Evolutionary conservation across 2,329 filamentous ascomycete genomes (phyloP), one percentile per base, ranked within the genome.

Genomic region (Grosmannia serpens): DNA sequence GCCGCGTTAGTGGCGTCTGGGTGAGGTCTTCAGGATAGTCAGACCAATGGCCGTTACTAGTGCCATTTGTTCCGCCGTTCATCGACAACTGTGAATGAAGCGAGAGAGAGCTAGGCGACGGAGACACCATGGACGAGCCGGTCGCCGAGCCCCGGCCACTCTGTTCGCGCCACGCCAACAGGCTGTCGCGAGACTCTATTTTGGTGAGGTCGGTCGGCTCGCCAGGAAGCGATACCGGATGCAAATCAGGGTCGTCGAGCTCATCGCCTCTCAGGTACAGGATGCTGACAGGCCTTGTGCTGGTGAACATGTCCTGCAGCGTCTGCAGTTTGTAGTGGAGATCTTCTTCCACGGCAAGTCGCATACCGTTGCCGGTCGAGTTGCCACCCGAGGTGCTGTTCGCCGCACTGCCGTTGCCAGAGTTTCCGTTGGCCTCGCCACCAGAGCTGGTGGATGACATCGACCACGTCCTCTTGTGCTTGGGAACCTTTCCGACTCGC

Each of bases 381-480:
- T 31, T 59, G 1, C 58, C 61, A 35, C 26, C 53, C 1, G 58
- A 29, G 3, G 52, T 49, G 53, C 46, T 51, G 11, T 52, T 49
- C 9, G 57, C 57, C 7, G 55, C 47, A 22, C 57, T 58, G 26
- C 33, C 41, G 41, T 29, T 56, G 52, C 54, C 49, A 5, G 51
- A 47, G 31, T 53, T 60, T 6, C 47, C 47, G 15, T 47, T 55
- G 26, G 41, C 70, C 3, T 76, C 77, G 17, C 77, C 78, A 3
- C 77, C 79, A 3, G 85, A 87, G 67, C 84, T 85, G 35, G 82
- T 75, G 7, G 92, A 96, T 27, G 90, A 91, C 80, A 95, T 89
- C 11, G 92, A 96, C 91, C 91, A 96, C 0, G 91, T 95, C 60
- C 92, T 80, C 72, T 95, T 95, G 73, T 96, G 91, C 71, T 96